Evolutionary conservation across 169 alveolate genomes (phyloP).

Genomic region (Pseudocohnilembus persalinus): DNA sequence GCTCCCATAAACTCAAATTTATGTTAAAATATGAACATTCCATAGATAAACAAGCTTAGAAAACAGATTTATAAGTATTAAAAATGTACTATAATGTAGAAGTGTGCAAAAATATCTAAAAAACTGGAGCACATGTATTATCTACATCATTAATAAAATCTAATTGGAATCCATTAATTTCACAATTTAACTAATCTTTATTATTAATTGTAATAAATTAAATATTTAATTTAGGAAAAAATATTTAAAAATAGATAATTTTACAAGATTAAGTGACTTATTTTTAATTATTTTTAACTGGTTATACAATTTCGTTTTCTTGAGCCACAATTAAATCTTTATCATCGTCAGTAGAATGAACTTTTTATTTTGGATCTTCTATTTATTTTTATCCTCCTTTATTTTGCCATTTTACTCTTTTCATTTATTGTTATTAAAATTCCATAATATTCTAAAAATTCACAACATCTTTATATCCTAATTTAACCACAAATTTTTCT

Average conservation of each 20-base stretch:
- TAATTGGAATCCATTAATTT: slow-evolving; percentile 2
- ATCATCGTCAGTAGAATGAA: background rate
- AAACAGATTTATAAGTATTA: background rate
- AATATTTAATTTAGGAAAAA: no score
- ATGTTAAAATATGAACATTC: slow-evolving; percentile 3
- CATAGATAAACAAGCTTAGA: background rate
- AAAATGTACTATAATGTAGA: background rate
- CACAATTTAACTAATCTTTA: background rate
- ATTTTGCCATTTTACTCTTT: background rate
- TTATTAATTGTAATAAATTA: no score
- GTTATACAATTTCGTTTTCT: background rate
- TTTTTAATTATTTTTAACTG: no score
- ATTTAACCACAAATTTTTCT: background rate
- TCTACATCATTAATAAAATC: slow-evolving; percentile 9
- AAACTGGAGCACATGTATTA: background rate
- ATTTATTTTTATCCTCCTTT: background rate
- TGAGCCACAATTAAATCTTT: background rate
- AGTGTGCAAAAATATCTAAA: background rate
- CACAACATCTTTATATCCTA: background rate
- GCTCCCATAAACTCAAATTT: slow-evolving; percentile 15
- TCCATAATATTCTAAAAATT: background rate
- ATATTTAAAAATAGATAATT: no score
- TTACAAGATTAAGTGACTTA: background rate
- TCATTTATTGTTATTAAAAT: background rate
- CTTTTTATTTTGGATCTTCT: background rate